phyloP scores from a whole-genome alignment of 768 basidiomycete species.

The Strobilomyces echinocephalus region DNA sequence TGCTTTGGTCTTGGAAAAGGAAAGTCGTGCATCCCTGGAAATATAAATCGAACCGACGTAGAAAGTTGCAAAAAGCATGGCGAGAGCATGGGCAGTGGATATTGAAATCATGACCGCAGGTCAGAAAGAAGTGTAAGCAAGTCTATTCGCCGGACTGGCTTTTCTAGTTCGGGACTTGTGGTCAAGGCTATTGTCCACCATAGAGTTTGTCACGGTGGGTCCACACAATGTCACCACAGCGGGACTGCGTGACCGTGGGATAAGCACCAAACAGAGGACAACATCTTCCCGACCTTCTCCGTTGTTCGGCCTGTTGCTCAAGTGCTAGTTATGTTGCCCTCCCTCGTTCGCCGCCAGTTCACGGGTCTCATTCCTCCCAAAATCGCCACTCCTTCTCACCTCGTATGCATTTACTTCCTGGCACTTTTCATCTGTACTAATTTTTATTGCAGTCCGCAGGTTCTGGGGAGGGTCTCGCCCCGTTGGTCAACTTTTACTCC shows the following conservation, averaged over 20 bases:
- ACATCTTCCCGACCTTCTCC: slow-evolving; percentile 22
- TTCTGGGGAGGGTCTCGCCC: slow-evolving; percentile 72
- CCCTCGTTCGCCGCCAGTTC: slow-evolving; percentile 81
- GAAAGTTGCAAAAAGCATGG: slow-evolving; percentile 52
- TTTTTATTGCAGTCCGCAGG: slow-evolving; percentile 60
- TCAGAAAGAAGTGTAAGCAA: background rate
- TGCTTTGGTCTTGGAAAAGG: slow-evolving; percentile 36
- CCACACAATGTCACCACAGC: background rate
- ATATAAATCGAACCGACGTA: slow-evolving; percentile 87
- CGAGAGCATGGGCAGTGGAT: slow-evolving; percentile 47
- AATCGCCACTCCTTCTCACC: slow-evolving; percentile 85
- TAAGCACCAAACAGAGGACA: slow-evolving; percentile 14
- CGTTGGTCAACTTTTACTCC: slow-evolving; percentile 93
- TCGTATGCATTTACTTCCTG: slow-evolving; percentile 42
- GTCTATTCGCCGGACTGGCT: slow-evolving; percentile 5
- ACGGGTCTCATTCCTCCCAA: slow-evolving; percentile 88
- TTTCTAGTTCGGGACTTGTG: slow-evolving; percentile 12
- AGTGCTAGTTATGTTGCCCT: slow-evolving; percentile 63
- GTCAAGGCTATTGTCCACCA: slow-evolving; percentile 15
- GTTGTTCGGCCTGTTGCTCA: background rate
- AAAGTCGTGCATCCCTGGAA: slow-evolving; percentile 57
- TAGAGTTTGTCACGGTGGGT: slow-evolving; percentile 7
- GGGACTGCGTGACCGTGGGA: slow-evolving; percentile 17
- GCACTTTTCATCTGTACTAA: background rate
- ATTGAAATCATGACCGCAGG: slow-evolving; percentile 25